Evolutionary conservation across 441 rosid species (phyloP).

Genomic region (Croton laevigatus): DNA sequence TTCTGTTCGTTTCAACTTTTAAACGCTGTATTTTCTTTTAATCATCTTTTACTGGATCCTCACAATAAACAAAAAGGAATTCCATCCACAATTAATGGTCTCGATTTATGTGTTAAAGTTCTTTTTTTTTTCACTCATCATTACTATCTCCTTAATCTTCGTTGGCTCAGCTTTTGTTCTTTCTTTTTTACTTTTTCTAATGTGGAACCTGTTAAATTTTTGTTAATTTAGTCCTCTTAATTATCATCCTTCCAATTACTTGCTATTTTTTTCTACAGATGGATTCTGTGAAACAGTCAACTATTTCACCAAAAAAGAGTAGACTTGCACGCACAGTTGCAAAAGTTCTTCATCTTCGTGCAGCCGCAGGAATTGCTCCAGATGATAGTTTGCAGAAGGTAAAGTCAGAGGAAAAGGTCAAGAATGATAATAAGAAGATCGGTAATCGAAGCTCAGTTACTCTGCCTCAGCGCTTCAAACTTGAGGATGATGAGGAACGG

Average conservation of each 20-base stretch:
- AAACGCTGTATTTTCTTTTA: slow-evolving; percentile 5
- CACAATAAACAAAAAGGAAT: slow-evolving; percentile 19
- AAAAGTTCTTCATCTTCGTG: slow-evolving; percentile 54
- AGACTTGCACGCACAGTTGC: slow-evolving; percentile 58
- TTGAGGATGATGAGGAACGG: slow-evolving; percentile 37
- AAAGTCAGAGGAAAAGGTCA: slow-evolving; percentile 33
- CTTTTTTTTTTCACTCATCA: slow-evolving; percentile 30
- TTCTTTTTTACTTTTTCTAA: too few relatives aligned
- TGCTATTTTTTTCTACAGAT: slow-evolving; percentile 40
- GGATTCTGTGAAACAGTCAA: slow-evolving; percentile 61
- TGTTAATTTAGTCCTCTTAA: neutral
- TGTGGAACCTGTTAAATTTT: slow-evolving; percentile 13
- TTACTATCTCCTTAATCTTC: slow-evolving; percentile 13
- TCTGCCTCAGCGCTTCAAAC: slow-evolving; percentile 36
- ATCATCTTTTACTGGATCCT: neutral
- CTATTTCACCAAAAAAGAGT: slow-evolving; percentile 51
- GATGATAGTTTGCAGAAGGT: slow-evolving; percentile 46
- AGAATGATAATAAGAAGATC: slow-evolving; percentile 27
- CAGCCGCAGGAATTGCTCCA: slow-evolving; percentile 56
- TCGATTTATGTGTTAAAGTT: slow-evolving; percentile 40
- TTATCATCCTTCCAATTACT: slow-evolving; percentile 18
- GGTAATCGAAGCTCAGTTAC: slow-evolving; percentile 26
- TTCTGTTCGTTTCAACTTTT: neutral
- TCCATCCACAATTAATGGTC: slow-evolving; percentile 24
- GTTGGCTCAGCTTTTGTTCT: slow-evolving; percentile 6